Evolutionary conservation across 805 yeast species (phyloP).

Genomic region (Grigorovia yakushimaensis): DNA sequence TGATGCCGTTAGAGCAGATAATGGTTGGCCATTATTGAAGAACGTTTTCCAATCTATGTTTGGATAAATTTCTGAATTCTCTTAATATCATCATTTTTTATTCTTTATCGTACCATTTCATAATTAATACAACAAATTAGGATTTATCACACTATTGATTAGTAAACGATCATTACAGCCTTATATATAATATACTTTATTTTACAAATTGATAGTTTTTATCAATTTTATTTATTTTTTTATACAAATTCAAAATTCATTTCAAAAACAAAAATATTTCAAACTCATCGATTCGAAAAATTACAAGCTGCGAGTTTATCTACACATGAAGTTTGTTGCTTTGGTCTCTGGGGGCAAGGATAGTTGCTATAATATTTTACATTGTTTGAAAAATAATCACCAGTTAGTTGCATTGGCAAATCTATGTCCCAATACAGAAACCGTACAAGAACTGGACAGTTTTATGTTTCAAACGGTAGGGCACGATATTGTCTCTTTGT

Average conservation of each 20-base stretch:
- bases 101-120: too few relatives aligned
- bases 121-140: too few relatives aligned
- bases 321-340: conserved; percentile 73
- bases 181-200: too few relatives aligned
- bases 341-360: conserved; percentile 94
- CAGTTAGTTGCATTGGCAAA: conserved; percentile 80
- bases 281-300: not conserved
- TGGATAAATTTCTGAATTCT: not conserved
- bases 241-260: not conserved
- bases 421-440: conserved; percentile 49
- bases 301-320: not conserved
- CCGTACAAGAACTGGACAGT: conserved; percentile 70
- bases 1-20: conserved; percentile 80
- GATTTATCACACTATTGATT: too few relatives aligned
- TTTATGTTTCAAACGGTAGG: conserved; percentile 99
- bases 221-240: conserved; percentile 15
- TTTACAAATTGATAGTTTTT: too few relatives aligned
- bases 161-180: too few relatives aligned
- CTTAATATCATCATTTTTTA: not conserved
- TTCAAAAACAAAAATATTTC: not conserved
- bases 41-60: conserved; percentile 36
- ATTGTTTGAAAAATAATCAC: conserved; percentile 80
- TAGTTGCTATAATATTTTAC: conserved; percentile 80
- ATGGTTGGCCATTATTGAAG: conserved; percentile 64
- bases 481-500: conserved; percentile 58